Evolutionary conservation across 768 basidiomycete genomes (phyloP).

Genomic region (Leccinum subtestaceum): DNA sequence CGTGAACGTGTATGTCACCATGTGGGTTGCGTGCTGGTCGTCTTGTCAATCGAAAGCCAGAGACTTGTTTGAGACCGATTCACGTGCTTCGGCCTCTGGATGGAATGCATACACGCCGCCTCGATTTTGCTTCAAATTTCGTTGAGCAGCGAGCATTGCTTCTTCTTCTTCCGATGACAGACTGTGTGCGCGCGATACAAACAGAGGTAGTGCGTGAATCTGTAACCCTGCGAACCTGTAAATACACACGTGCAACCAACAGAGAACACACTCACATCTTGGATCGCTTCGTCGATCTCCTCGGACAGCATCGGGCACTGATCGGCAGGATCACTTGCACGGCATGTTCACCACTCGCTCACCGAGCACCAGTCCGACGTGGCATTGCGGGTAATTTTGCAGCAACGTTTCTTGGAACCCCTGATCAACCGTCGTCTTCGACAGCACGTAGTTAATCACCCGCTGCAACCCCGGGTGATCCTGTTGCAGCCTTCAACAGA

Average conservation of each 20-base stretch:
- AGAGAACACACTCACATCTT: conserved; percentile 47
- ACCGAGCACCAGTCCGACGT: too few species aligned
- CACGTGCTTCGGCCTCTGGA: conserved; percentile 80
- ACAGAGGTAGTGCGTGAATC: conserved; percentile 65
- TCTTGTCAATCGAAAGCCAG: neutral
- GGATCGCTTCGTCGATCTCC: conserved; percentile 73
- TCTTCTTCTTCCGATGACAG: conserved; percentile 67
- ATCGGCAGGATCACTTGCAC: conserved; percentile 64
- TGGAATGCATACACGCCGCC: conserved; percentile 76
- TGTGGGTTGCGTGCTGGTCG: conserved; percentile 23
- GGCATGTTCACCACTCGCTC: too few species aligned
- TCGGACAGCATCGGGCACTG: conserved; percentile 79
- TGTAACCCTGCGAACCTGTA: conserved; percentile 45
- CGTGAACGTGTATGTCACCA: conserved; percentile 44
- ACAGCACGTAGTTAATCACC: conserved; percentile 66
- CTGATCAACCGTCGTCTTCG: conserved; percentile 49
- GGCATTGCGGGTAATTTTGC: too few species aligned
- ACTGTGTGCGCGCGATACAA: conserved; percentile 79
- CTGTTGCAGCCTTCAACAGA: conserved; percentile 37
- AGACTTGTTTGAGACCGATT: neutral
- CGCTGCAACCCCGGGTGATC: conserved; percentile 68
- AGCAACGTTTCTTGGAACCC: conserved; percentile 44
- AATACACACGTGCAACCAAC: neutral
- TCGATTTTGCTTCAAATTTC: conserved; percentile 35
- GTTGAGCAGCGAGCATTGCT: conserved; percentile 41